Conservation (phyloP, 1,284 basidiomycete species). For the Trametes hirsuta region DNA sequence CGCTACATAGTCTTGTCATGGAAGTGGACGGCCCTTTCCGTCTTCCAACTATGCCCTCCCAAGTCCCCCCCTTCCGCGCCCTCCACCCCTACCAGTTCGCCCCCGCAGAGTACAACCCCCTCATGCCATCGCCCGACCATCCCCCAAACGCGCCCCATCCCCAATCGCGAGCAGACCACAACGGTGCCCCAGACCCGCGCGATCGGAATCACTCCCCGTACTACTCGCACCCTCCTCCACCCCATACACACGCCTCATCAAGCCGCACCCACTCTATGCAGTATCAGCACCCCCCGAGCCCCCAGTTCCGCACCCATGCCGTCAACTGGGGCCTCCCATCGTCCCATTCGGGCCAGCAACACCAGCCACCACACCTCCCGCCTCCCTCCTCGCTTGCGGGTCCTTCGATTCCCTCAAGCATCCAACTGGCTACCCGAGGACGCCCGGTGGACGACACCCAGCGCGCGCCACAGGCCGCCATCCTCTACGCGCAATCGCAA, state of each 20-base stretch:
- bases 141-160: conserved; percentile 24
- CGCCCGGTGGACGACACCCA: conserved; percentile 30
- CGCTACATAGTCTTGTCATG: conserved; percentile 31
- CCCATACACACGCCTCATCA: conserved; percentile 19
- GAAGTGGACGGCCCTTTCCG: conserved; percentile 35
- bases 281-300: conserved; percentile 16
- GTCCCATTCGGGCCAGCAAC: conserved; percentile 15
- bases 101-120: conserved; percentile 29
- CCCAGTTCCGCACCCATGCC: conserved; percentile 25
- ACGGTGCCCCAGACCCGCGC: conserved; percentile 17
- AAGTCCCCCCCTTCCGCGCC: conserved; percentile 26
- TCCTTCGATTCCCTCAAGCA: conserved; percentile 18
- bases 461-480: conserved; percentile 30
- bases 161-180: conserved; percentile 11
- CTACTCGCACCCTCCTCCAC: conserved; percentile 38
- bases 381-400: conserved; percentile 25
- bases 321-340: conserved; percentile 23
- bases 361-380: conserved; percentile 12
- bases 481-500: conserved; percentile 31
- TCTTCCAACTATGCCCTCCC: conserved; percentile 27
- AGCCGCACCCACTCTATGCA: conserved; percentile 12
- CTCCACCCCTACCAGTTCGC: conserved; percentile 30
- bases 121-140: conserved; percentile 25
- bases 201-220: conserved; percentile 32
- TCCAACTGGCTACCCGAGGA: conserved; percentile 10